Percentiles rank a stretch among this genome's conserved stretches.
Conservation (phyloP, 257 asterid genomes). For the Lithospermum erythrorhizon region DNA sequence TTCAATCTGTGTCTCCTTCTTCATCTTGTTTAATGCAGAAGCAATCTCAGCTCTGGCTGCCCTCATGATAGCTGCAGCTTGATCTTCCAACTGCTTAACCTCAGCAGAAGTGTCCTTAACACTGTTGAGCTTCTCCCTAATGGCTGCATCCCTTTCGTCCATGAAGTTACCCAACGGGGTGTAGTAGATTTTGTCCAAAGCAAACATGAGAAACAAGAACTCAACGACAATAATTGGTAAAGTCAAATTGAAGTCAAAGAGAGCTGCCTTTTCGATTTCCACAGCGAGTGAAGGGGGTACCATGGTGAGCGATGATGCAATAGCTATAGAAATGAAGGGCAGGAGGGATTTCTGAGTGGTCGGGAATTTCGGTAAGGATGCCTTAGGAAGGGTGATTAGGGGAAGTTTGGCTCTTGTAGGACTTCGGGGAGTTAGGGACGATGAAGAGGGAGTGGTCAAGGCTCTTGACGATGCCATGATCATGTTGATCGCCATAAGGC, state of each 20-base stretch:
- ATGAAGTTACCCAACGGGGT: slow-evolving; percentile 75
- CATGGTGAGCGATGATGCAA: slow-evolving; percentile 52
- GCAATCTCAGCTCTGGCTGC: slow-evolving; percentile 95
- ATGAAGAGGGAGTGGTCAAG: slow-evolving; percentile 24
- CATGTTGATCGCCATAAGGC: slow-evolving; percentile 65
- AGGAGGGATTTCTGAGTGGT: slow-evolving; percentile 32
- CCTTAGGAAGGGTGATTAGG: slow-evolving; percentile 33
- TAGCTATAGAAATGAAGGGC: slow-evolving; percentile 26
- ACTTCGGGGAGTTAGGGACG: slow-evolving; percentile 19
- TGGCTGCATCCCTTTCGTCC: slow-evolving; percentile 82
- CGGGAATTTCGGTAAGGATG: slow-evolving; percentile 28
- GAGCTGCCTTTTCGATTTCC: slow-evolving; percentile 64
- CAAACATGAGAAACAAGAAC: slow-evolving; percentile 75
- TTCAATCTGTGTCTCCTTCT: slow-evolving; percentile 81
- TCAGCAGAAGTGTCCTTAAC: slow-evolving; percentile 83
- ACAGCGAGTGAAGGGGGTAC: slow-evolving; percentile 79
- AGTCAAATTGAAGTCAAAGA: slow-evolving; percentile 80
- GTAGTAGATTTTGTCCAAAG: slow-evolving; percentile 82
- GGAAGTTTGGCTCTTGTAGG: slow-evolving; percentile 29
- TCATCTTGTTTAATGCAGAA: slow-evolving; percentile 83
- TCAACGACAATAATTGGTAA: slow-evolving; percentile 72
- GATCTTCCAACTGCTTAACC: slow-evolving; percentile 78
- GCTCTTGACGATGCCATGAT: slow-evolving; percentile 66
- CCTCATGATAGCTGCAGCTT: slow-evolving; percentile 66
- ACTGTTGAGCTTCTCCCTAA: slow-evolving; percentile 57